Base-by-base conservation (phyloP, 164 flowering plant genomes). In the Magnolia officinalis region DNA sequence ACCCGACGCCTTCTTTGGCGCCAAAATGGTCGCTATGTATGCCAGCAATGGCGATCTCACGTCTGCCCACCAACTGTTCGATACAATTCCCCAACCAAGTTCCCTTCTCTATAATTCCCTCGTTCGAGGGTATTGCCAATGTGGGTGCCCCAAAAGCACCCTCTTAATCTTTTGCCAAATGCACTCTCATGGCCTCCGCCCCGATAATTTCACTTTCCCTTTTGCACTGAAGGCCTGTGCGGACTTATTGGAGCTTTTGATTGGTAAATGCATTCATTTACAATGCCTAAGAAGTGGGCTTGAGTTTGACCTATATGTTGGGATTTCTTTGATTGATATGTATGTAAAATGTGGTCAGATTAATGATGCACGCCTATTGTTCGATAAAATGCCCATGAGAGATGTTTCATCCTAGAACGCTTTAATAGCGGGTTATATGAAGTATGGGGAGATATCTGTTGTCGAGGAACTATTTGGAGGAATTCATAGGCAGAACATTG, bases 1-100 rank as follows among this genome's bases (percentile, higher is more conserved):
- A 18, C 89, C 90, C 75, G 61, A 74, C 51, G 79, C 85, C 49
- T 83, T 86, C 52, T 78, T 87, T 55, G 85, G 74, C 19, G 84
- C 91, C 59, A 87, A 87, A 31, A 86, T 88, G 82, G 85, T 87
- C 2, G 88, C 91, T 4, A 84, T 85, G 86, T 88, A 88, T 72
- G 91, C 90, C n/a, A 87, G 88, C 77, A 81, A 83, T 24, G 89
- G 88, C 4, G 86, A 87, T 67, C 74, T 88, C 29, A 24, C 37
- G 26, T 78, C 87, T 11, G 88, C 87, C 61, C 58, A 73, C 0
- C 2, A 20, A 11, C 29, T 86, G 1, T 88, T 87, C 61, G 31
- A 77, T 66, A 11, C 71, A 58, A 55, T 80, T 29, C 45, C 64
- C 8, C 7, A 70, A 61, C 87, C 83, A 2, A 77, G 86, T 10